phyloP scores from a whole-genome alignment of 176 grass and related monocot genomes.

The Chloris gayana region DNA sequence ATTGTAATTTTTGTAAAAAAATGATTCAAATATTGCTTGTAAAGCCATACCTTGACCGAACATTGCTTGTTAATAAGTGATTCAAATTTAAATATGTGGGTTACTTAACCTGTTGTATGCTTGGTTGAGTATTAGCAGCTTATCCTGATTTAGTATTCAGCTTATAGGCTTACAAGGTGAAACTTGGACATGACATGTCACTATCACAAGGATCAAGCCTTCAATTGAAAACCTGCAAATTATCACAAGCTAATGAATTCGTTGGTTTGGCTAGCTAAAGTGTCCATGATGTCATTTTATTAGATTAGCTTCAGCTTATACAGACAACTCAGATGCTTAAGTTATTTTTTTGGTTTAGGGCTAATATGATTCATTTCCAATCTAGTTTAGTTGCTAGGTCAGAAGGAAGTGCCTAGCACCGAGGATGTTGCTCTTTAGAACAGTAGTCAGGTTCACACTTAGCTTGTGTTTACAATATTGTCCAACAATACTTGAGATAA shows the following conservation, averaged over 20 bases:
- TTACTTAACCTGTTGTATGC: no score
- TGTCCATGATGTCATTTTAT: neutral
- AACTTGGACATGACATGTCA: no score
- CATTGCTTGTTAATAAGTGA: no score
- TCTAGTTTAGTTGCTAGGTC: neutral
- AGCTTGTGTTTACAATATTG: neutral
- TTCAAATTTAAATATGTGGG: no score
- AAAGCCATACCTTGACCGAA: no score
- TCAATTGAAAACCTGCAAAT: slow-evolving; percentile 1
- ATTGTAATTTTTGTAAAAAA: no score
- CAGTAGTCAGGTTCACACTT: neutral
- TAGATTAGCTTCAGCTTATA: neutral
- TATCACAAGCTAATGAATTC: neutral
- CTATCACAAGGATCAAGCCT: neutral
- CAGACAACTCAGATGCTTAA: neutral
- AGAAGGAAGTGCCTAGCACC: neutral
- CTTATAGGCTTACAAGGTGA: no score
- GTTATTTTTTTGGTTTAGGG: slow-evolving; percentile 1
- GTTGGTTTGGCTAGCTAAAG: neutral
- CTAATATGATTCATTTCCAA: neutral
- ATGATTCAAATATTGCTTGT: no score
- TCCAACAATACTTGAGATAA: neutral
- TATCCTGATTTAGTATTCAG: no score
- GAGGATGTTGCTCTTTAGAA: neutral
- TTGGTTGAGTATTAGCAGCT: no score